Conservation (phyloP, 345 rosid genomes). For the Linum tenue region DNA sequence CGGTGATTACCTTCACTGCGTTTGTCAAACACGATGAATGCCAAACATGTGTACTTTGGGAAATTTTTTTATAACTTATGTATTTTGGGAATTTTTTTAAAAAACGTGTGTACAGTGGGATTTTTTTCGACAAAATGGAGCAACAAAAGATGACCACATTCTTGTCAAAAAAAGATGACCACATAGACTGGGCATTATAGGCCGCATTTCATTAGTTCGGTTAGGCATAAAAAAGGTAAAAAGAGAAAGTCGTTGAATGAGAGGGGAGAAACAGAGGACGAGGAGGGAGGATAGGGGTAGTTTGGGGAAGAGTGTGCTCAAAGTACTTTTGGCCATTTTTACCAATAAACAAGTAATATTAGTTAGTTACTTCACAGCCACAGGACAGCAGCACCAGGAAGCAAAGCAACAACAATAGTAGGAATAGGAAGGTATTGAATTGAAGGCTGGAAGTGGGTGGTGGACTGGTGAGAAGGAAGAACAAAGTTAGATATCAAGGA, state of each 20-base stretch:
- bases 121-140: too few relatives aligned
- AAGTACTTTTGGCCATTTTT: neutral
- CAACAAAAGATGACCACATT: too few relatives aligned
- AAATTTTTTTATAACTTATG: too few relatives aligned
- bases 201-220: neutral
- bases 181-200: too few relatives aligned
- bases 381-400: neutral
- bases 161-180: too few relatives aligned
- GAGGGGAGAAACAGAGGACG: too few relatives aligned
- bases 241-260: too few relatives aligned
- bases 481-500: constrained; percentile 15
- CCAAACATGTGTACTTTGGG: too few relatives aligned
- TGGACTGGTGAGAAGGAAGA: constrained; percentile 7
- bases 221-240: neutral
- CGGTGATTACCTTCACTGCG: too few relatives aligned
- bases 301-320: neutral
- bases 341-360: neutral
- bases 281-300: neutral
- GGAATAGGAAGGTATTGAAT: constrained; percentile 5
- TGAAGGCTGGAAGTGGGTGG: neutral
- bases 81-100: too few relatives aligned
- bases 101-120: too few relatives aligned
- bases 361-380: neutral
- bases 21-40: too few relatives aligned
- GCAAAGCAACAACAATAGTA: constrained; percentile 2